Conservation (phyloP, 2,329 filamentous ascomycete genomes). For the Colletotrichum abscissum region DNA sequence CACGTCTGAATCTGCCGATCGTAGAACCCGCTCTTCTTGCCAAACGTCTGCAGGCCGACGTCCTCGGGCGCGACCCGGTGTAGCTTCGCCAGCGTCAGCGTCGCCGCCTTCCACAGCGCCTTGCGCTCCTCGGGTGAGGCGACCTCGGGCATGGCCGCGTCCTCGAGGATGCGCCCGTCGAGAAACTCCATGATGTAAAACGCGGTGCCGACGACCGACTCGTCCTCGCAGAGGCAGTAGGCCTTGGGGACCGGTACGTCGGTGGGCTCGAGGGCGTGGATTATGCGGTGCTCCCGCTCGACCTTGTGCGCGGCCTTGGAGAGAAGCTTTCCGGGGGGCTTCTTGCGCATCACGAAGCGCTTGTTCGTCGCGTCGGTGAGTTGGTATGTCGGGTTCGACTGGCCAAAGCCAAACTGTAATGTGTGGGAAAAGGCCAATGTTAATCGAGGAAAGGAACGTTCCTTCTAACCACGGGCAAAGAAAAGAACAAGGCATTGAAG, state of each 20-base stretch:
- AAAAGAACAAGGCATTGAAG: not conserved
- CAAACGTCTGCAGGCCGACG: constrained; percentile 79
- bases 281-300: constrained; percentile 93
- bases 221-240: constrained; percentile 88
- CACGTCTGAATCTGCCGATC: constrained; percentile 87
- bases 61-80: constrained; percentile 77
- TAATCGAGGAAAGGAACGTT: not conserved
- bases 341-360: constrained; percentile 94
- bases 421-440: not conserved
- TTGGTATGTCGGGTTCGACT: constrained; percentile 97
- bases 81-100: constrained; percentile 85
- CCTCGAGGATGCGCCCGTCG: constrained; percentile 92
- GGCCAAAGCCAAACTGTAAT: constrained; percentile 90
- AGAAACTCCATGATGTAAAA: constrained; percentile 99
- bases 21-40: constrained; percentile 83
- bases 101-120: constrained; percentile 87
- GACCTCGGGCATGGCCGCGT: constrained; percentile 82
- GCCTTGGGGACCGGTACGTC: constrained; percentile 88
- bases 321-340: constrained; percentile 92
- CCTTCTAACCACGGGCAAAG: not conserved
- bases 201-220: constrained; percentile 81
- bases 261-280: constrained; percentile 82
- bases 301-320: constrained; percentile 96
- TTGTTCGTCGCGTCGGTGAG: constrained; percentile 77
- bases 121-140: constrained; percentile 73